Conservation (phyloP, 2,329 filamentous ascomycete species). For the Dactylellina leptospora region DNA sequence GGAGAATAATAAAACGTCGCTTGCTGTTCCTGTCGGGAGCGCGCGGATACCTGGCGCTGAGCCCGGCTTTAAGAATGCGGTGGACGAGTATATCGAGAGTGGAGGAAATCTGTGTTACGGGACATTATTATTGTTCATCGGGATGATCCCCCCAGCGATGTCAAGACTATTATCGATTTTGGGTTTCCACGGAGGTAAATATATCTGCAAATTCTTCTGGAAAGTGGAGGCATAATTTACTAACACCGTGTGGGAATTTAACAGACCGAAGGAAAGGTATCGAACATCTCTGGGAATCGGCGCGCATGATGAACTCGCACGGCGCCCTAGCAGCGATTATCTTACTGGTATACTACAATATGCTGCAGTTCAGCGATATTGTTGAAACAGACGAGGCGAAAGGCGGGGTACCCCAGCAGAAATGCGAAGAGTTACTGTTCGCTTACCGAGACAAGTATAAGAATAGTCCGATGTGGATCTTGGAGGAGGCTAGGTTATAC, state of each 20-base stretch:
- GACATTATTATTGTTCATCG: slow-evolving; percentile 83
- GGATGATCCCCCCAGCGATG: slow-evolving; percentile 90
- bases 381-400: slow-evolving; percentile 70
- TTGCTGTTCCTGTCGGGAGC: slow-evolving; percentile 56
- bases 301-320: slow-evolving; percentile 85
- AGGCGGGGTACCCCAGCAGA: slow-evolving; percentile 75
- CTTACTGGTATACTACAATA: slow-evolving; percentile 82
- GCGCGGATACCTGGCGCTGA: slow-evolving; percentile 45
- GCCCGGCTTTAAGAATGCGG: slow-evolving; percentile 59
- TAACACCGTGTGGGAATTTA: background rate
- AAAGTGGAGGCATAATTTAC: too few species aligned
- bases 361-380: slow-evolving; percentile 88
- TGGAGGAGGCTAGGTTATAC: slow-evolving; percentile 84
- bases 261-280: slow-evolving; percentile 80
- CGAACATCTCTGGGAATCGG: slow-evolving; percentile 87
- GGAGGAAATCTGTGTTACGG: slow-evolving; percentile 91
- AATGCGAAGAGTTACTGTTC: slow-evolving; percentile 72
- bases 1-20: slow-evolving; percentile 51
- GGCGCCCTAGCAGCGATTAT: slow-evolving; percentile 87
- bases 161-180: slow-evolving; percentile 85
- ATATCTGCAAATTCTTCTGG: background rate
- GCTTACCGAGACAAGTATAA: slow-evolving; percentile 82
- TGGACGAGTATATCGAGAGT: slow-evolving; percentile 85
- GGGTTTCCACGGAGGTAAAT: slow-evolving; percentile 77
- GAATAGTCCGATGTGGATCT: slow-evolving; percentile 81